These are phyloP conservation scores for Plenodomus lindquistii DNA, from an alignment of 2,329 filamentous ascomycete genomes.

Conservation along the genomic window DNA sequence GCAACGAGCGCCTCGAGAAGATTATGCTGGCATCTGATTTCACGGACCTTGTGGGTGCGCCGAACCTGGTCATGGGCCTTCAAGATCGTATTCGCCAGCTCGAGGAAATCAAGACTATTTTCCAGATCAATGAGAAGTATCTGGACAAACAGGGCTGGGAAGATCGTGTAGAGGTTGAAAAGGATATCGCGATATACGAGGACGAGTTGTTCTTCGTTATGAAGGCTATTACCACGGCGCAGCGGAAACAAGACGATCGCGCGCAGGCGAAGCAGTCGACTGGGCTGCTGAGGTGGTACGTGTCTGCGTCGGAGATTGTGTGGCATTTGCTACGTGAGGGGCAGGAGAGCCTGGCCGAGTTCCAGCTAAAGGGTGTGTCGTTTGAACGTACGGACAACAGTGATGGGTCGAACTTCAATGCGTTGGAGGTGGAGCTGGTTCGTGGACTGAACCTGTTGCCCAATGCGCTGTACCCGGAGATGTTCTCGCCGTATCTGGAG, in stretches of 20 bases:
- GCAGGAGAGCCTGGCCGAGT: constrained; percentile 85
- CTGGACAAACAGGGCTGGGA: constrained; percentile 90
- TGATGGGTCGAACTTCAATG: constrained; percentile 94
- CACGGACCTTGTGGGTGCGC: constrained; percentile 90
- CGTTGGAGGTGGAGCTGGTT: constrained; percentile 84
- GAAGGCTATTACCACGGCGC: constrained; percentile 98
- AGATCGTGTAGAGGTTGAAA: constrained; percentile 84
- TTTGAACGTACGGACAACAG: constrained; percentile 97
- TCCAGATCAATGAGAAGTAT: constrained; percentile 87
- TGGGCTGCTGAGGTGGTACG: constrained; percentile 86
- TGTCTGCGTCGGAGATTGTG: constrained; percentile 92
- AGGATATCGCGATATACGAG: constrained; percentile 85
- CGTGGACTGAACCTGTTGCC: constrained; percentile 87
- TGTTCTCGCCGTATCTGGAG: constrained; percentile 88
- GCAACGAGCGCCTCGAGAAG: constrained; percentile 92
- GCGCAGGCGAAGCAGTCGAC: constrained; percentile 67
- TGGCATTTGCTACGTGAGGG: constrained; percentile 93
- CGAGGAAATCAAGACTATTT: constrained; percentile 94
- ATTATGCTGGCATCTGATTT: constrained; percentile 99
- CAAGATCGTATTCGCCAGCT: constrained; percentile 92
- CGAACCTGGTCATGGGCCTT: constrained; percentile 86
- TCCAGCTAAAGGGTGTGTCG: constrained; percentile 86
- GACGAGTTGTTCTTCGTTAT: constrained; percentile 99
- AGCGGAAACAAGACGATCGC: constrained; percentile 76
- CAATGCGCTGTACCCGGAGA: constrained; percentile 91